Base-by-base conservation (phyloP, 441 rosid species). In the Pelargonium exstipulatum region DNA sequence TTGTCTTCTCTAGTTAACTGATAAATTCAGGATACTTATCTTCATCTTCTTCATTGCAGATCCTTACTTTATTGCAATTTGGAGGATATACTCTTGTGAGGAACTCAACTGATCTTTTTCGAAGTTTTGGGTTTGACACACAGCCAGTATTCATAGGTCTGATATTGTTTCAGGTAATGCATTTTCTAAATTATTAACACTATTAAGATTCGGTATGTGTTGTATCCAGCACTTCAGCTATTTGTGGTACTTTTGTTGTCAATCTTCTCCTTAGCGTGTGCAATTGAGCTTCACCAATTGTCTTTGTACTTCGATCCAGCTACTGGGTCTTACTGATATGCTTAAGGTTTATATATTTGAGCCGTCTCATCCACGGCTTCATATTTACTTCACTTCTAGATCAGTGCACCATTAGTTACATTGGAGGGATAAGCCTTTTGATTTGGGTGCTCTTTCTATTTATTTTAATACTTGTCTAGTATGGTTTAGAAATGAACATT, bases 61-160 rank as follows among this genome's bases (percentile, higher is more conserved):
- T 91, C 62, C 96, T 95, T 77, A 84, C 96, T 6, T 71, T 95
- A 51, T 78, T 90, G 81, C 99, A 91, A 73, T 95, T 91, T 72
- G 97, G 99, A 78, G 99, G 97, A 73, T 95, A 91, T 78, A 87
- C 99, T 61, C 97, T 95, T 73, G 99, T 95, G 74, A 88, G 97
- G 83, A 95, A 91, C 81, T 91, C 99, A 20, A 80, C 81, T 53
- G 99, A 90, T 79, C 95, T 95, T 75, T 91, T 91, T 77, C 82
- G 74, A 75, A 95, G 97, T 81, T 95, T 95, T 84, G 97, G 99
- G 67, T 94, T 95, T 78, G 94, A 90, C 73, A 80, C 97, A 3
- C 99, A 95, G 71, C 99, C 99, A 43, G 97, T 95, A 46, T 89
- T 95, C 77, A 91, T 95, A 66, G 99, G 99, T 73, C 86, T 91